Percentiles rank a stretch among this genome's conserved stretches.
Conservation (phyloP, 1,284 basidiomycete genomes). For the Ceraceosorus guamensis region DNA sequence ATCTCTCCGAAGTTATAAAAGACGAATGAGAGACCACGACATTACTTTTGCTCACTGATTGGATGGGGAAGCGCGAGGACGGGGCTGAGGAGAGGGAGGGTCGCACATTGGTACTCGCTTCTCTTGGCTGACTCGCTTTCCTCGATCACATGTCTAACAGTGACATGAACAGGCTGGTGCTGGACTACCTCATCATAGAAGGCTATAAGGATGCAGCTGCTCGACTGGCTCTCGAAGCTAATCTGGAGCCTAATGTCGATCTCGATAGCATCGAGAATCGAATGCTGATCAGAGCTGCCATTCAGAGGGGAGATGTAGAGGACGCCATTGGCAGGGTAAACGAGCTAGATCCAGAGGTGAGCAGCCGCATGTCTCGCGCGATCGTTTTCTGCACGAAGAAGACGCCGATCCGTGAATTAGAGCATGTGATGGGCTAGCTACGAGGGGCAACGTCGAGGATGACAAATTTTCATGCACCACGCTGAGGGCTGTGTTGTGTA, state of each 20-base stretch:
- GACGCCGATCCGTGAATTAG: neutral
- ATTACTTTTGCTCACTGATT: conserved; percentile 47
- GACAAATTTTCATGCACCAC: conserved; percentile 91
- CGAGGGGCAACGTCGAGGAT: conserved; percentile 5
- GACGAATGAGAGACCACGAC: conserved; percentile 48
- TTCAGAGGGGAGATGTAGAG: conserved; percentile 88
- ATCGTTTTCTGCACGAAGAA: neutral
- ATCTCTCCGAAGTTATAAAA: conserved; percentile 57
- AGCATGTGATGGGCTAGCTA: neutral
- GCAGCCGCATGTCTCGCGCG: conserved; percentile 45
- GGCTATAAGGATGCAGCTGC: conserved; percentile 94
- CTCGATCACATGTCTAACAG: conserved; percentile 50
- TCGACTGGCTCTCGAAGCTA: conserved; percentile 82
- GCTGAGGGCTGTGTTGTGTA: conserved; percentile 63
- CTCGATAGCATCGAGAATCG: conserved; percentile 85
- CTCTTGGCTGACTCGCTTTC: neutral
- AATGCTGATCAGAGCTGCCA: conserved; percentile 84
- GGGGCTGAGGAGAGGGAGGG: neutral
- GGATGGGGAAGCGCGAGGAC: neutral
- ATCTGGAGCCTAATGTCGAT: conserved; percentile 65
- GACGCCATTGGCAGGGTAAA: conserved; percentile 88
- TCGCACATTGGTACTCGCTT: neutral
- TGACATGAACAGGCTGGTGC: conserved; percentile 88
- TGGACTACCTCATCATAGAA: conserved; percentile 96
- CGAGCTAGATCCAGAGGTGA: conserved; percentile 91